Conservation (phyloP, 1,284 basidiomycete genomes). For the Tremellales sp. region DNA sequence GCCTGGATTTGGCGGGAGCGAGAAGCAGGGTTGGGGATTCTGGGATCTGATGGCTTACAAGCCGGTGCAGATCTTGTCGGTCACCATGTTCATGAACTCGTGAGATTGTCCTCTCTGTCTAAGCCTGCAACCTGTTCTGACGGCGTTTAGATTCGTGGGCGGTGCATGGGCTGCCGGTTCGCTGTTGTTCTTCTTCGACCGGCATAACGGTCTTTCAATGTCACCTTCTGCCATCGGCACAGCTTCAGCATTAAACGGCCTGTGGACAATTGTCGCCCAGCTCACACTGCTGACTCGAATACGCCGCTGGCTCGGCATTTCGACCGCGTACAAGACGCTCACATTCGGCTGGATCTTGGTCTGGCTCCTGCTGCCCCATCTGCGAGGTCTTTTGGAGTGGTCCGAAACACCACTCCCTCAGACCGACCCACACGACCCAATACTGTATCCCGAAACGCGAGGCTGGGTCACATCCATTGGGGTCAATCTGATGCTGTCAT, state of each 20-base stretch:
- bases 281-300: conserved; percentile 39
- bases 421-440: conserved; percentile 7
- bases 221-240: conserved; percentile 35
- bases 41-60: conserved; percentile 33
- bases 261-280: conserved; percentile 43
- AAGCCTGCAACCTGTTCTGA: no score
- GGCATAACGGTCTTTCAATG: conserved; percentile 18
- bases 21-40: conserved; percentile 29
- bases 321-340: conserved; percentile 32
- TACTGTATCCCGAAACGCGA: conserved; percentile 19
- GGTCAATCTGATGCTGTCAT: conserved; percentile 33
- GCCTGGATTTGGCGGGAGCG: neutral
- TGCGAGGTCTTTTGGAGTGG: conserved; percentile 27
- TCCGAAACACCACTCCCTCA: conserved; percentile 23
- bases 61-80: conserved; percentile 30
- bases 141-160: conserved; percentile 30
- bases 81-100: conserved; percentile 40
- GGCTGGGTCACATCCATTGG: conserved; percentile 31
- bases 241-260: conserved; percentile 40
- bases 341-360: conserved; percentile 37
- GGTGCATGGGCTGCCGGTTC: conserved; percentile 41
- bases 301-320: conserved; percentile 31
- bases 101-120: no score
- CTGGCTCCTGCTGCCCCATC: conserved; percentile 35
- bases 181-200: conserved; percentile 43